Evolutionary conservation across 495 filamentous ascomycete species (phyloP).

Genomic region (Viridothelium virens): DNA sequence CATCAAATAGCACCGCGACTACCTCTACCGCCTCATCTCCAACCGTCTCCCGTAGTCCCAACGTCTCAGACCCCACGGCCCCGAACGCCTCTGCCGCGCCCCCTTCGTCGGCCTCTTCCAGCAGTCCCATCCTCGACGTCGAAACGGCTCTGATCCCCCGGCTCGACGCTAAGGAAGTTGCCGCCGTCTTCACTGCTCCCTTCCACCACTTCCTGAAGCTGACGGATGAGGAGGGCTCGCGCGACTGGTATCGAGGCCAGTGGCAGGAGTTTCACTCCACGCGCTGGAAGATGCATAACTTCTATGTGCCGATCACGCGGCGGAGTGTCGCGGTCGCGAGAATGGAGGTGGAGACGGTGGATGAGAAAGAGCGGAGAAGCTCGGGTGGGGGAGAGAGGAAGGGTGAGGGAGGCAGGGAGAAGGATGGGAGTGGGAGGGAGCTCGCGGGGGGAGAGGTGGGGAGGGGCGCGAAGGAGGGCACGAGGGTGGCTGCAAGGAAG

Average conservation of each 20-base stretch:
- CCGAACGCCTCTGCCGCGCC: not conserved
- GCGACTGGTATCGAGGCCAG: constrained; percentile 51
- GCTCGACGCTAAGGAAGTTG: constrained; percentile 78
- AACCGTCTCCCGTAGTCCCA: not conserved
- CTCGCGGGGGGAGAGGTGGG: constrained; percentile 35
- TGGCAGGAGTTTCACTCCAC: constrained; percentile 60
- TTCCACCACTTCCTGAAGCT: constrained; percentile 61
- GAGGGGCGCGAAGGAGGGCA: constrained; percentile 29
- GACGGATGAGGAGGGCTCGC: constrained; percentile 41
- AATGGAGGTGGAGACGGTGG: constrained; percentile 4
- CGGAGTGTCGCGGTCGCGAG: constrained; percentile 53
- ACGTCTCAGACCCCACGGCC: not conserved
- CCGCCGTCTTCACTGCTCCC: constrained; percentile 80
- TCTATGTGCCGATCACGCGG: constrained; percentile 66
- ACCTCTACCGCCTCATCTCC: constrained; percentile 14
- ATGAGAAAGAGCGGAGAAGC: not conserved
- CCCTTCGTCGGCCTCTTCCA: constrained; percentile 8
- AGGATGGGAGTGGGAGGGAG: constrained; percentile 34
- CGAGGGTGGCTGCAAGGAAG: constrained; percentile 17
- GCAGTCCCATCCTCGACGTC: not conserved
- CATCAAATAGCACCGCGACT: constrained; percentile 23
- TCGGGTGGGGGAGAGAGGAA: constrained; percentile 27
- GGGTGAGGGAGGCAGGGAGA: constrained; percentile 1
- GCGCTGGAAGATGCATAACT: constrained; percentile 77
- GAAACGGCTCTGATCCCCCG: constrained; percentile 53